Conservation (phyloP, 2,329 filamentous ascomycete genomes). For the Botrytis fabae region DNA sequence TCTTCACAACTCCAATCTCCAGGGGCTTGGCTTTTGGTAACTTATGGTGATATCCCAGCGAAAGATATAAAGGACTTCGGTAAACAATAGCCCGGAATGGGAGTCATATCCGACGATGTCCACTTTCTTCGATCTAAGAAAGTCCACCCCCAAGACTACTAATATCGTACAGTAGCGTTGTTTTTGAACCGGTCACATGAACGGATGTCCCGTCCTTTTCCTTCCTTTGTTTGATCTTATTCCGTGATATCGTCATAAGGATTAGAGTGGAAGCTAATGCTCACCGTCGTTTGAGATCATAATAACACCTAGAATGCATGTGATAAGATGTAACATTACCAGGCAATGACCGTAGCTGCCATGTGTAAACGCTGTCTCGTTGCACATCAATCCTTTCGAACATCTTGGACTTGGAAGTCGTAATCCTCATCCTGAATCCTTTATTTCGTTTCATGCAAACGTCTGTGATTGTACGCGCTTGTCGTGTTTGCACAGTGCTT, state of each 20-base stretch:
- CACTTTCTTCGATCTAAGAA: constrained; percentile 15
- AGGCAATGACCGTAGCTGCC: neutral
- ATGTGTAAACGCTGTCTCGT: neutral
- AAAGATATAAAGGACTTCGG: constrained; percentile 2
- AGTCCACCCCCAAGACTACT: constrained; percentile 1
- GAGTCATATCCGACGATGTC: constrained; percentile 20
- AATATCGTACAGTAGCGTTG: constrained; percentile 3
- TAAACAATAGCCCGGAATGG: constrained; percentile 19
- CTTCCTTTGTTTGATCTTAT: neutral
- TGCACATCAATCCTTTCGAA: neutral
- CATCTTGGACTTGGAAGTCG: neutral
- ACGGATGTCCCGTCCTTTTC: constrained; percentile 13
- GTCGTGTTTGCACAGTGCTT: constrained; percentile 8
- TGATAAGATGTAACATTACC: neutral
- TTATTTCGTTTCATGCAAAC: constrained; percentile 7
- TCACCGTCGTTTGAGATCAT: neutral
- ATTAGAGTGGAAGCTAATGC: neutral
- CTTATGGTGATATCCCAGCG: constrained; percentile 2
- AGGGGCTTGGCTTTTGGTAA: constrained; percentile 11
- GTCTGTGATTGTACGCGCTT: constrained; percentile 3
- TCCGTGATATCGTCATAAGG: constrained; percentile 9
- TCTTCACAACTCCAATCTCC: constrained; percentile 17
- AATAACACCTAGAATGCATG: neutral
- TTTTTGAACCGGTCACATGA: constrained; percentile 20
- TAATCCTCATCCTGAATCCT: constrained; percentile 17